Percentiles rank a stretch among this genome's conserved stretches.
Evolutionary conservation across 1,139 yeast genomes (phyloP).

Genomic region (Blastobotrys aristatus): DNA sequence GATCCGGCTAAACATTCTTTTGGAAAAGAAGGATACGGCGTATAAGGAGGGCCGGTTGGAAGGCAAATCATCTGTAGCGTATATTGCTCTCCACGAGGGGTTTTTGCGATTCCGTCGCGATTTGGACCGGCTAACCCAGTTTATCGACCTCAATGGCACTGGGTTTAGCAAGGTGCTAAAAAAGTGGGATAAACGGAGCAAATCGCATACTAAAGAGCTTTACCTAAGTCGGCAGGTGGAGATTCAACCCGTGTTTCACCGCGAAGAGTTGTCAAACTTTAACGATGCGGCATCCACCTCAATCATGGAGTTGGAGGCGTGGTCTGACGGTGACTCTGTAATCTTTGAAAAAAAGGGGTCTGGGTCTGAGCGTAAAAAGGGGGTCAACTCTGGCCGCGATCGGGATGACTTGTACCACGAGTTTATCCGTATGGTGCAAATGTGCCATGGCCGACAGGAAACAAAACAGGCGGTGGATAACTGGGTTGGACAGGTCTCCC

Average conservation of each 20-base stretch:
- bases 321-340: constrained; percentile 66
- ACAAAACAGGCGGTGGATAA: constrained; percentile 30
- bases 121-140: constrained; percentile 80
- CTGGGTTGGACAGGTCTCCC: constrained; percentile 49
- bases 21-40: constrained; percentile 65
- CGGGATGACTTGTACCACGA: constrained; percentile 63
- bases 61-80: constrained; percentile 49
- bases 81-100: constrained; percentile 71
- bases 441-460: constrained; percentile 24
- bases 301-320: constrained; percentile 77
- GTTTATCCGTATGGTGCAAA: constrained; percentile 44
- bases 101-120: constrained; percentile 88
- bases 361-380: constrained; percentile 2
- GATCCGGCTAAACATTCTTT: constrained; percentile 67
- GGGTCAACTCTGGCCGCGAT: constrained; percentile 17
- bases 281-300: constrained; percentile 78
- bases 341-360: constrained; percentile 28
- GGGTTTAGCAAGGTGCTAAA: constrained; percentile 93
- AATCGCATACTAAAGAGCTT: constrained; percentile 88
- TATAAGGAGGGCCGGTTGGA: constrained; percentile 41
- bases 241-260: constrained; percentile 93
- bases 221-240: constrained; percentile 89
- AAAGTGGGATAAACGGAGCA: constrained; percentile 96
- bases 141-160: constrained; percentile 87
- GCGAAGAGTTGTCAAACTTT: constrained; percentile 77